A percentile compares a stretch with the other conserved stretches of the same genome.
Conservation (phyloP, 1,284 basidiomycete species). For the Porogramme epimiltina region DNA sequence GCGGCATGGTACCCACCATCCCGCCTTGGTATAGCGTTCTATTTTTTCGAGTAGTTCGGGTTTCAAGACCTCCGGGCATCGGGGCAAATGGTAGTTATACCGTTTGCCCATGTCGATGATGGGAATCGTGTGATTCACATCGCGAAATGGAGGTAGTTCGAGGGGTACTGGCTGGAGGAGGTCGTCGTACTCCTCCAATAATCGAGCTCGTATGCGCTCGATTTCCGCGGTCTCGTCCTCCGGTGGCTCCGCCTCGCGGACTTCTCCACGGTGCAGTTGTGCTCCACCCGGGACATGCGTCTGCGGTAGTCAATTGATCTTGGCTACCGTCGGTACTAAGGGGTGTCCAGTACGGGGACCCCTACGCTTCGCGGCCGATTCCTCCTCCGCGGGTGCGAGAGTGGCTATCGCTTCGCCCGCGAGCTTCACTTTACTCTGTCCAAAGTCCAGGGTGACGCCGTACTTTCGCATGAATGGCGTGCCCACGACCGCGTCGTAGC, state of each 20-base stretch:
- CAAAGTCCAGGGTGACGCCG: slow-evolving; percentile 30
- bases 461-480: slow-evolving; percentile 29
- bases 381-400: too few relatives aligned
- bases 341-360: too few relatives aligned
- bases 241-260: background rate
- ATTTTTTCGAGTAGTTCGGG: slow-evolving; percentile 24
- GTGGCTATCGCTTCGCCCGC: background rate
- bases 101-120: background rate
- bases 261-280: background rate
- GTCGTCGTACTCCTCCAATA: slow-evolving; percentile 9
- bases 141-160: background rate
- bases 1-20: slow-evolving; percentile 23
- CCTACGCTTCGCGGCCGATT: too few relatives aligned
- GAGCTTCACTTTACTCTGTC: slow-evolving; percentile 13
- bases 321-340: too few relatives aligned
- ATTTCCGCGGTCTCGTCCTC: background rate
- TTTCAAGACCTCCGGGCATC: background rate
- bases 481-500: slow-evolving; percentile 34
- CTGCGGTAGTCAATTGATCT: too few relatives aligned
- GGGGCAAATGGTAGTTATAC: background rate
- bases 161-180: slow-evolving; percentile 1
- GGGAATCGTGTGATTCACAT: slow-evolving; percentile 1
- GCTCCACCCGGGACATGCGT: too few relatives aligned
- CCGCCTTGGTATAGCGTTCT: slow-evolving; percentile 19
- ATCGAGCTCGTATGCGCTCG: background rate